Evolutionary conservation across 768 basidiomycete genomes (phyloP), one percentile per base, ranked within the genome.

Genomic region (Podaxis sp.): DNA sequence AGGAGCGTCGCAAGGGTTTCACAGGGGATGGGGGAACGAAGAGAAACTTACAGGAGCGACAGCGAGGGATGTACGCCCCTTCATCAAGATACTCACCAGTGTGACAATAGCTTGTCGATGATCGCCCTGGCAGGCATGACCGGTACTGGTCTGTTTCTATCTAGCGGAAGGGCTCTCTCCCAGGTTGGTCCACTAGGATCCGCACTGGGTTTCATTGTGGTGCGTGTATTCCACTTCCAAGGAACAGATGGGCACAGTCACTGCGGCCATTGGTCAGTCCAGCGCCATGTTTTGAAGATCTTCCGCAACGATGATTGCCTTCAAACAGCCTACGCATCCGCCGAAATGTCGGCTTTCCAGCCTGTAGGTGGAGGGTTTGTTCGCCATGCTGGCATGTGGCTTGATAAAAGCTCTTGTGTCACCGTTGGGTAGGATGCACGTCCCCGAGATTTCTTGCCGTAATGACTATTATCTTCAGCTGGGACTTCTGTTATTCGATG

Each of bases 271-370:
- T 14, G 71, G 72, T 70, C 50, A 46, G 64, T 46, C 4, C 9
- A 25, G 50, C 48, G n/a, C 50, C 32, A 44, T 42, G 0, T 14
- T 11, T 50, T 14, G 23, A 21, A 55, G n/a, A 5, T 16, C 14
- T 7, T n/a, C 18, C 40, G 13, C 16, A 56, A 14, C 59, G 13
- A 50, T 42, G 52, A 50, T 28, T 13, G n/a, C 2, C 21, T 21
- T 60, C 35, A 9, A 18, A 14, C 50, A 73, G 72, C 72, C 0
- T 66, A 69, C 66, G 65, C 72, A 3, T 69, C 73, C 27, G 78
- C 71, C 9, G 79, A 85, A 69, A 84, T 83, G 87, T 68, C 87
- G 40, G 79, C 85, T 0, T 86, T 78, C 66, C 77, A 87, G 38
- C 87, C 87, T 0, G 71, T 85, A 10, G 73, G 82, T 28, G 87